These are phyloP conservation scores for Dactylellina sp. DNA, from an alignment of 2,329 filamentous ascomycete species.

Conservation along the genomic window DNA sequence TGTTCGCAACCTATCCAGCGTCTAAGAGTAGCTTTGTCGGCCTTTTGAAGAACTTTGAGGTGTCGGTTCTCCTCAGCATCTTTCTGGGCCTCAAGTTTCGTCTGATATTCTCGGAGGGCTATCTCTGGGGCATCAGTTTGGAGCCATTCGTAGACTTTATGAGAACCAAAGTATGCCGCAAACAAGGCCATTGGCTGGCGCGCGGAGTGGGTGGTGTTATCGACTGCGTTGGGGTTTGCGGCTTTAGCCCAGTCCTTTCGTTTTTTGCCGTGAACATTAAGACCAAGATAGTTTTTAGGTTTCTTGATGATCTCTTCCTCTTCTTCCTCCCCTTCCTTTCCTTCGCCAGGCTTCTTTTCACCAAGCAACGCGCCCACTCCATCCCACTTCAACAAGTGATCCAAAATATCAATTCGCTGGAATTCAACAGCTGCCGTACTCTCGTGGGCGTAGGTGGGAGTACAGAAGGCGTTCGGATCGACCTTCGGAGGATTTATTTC, in stretches of 20 bases:
- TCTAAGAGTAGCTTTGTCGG: conserved; percentile 56
- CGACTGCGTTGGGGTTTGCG: conserved; percentile 67
- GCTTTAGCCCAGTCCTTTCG: conserved; percentile 78
- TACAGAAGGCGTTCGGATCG: conserved; percentile 65
- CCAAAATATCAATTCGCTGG: conserved; percentile 56
- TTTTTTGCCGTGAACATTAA: conserved; percentile 81
- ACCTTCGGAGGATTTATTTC: conserved; percentile 62
- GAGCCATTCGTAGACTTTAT: conserved; percentile 82
- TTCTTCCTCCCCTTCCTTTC: conserved; percentile 65
- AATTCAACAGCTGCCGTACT: conserved; percentile 48
- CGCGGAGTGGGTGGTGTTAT: conserved; percentile 64
- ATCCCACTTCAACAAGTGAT: conserved; percentile 57
- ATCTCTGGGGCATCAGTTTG: conserved; percentile 76
- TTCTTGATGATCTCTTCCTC: conserved; percentile 73
- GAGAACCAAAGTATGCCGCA: conserved; percentile 66
- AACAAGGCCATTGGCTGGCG: conserved; percentile 73
- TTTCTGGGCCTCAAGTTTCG: conserved; percentile 44
- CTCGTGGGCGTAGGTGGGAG: conserved; percentile 57
- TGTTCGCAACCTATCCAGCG: conserved; percentile 58
- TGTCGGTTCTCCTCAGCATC: conserved; percentile 33
- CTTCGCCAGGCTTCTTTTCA: conserved; percentile 58
- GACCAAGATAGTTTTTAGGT: conserved; percentile 79
- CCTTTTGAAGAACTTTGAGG: conserved; percentile 48
- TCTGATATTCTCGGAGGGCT: conserved; percentile 63
- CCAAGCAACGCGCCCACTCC: conserved; percentile 55